These are phyloP conservation scores for Xylariaceae sp. DNA, from an alignment of 2,329 filamentous ascomycete genomes.

Conservation along the genomic window DNA sequence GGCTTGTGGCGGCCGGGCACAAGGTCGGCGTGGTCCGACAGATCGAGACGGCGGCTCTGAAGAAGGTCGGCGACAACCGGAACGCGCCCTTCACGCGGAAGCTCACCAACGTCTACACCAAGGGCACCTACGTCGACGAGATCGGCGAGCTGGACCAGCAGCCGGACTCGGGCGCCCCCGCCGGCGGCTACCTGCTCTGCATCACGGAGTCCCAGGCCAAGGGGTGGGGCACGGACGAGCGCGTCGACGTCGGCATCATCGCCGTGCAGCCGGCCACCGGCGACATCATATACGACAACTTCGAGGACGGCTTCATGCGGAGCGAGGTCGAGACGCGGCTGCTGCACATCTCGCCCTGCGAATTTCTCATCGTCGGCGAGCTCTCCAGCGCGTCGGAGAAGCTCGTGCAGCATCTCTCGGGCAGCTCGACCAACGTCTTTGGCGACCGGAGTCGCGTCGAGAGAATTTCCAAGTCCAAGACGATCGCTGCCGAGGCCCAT, in stretches of 20 bases:
- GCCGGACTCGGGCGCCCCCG: constrained; percentile 41
- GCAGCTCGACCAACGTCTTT: constrained; percentile 84
- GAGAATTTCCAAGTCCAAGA: constrained; percentile 65
- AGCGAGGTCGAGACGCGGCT: constrained; percentile 93
- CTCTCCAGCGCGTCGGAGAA: constrained; percentile 89
- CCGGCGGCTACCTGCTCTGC: constrained; percentile 85
- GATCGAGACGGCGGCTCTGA: constrained; percentile 88
- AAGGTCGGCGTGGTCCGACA: constrained; percentile 95
- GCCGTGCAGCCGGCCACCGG: constrained; percentile 94
- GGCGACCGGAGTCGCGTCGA: constrained; percentile 86
- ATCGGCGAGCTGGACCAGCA: constrained; percentile 65
- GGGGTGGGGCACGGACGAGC: constrained; percentile 78
- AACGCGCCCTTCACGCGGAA: constrained; percentile 89
- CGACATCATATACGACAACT: constrained; percentile 91
- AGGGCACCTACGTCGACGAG: constrained; percentile 95
- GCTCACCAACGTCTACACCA: constrained; percentile 94
- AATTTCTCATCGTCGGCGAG: constrained; percentile 87
- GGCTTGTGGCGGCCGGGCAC: constrained; percentile 83
- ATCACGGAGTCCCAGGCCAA: constrained; percentile 80
- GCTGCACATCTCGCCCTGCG: constrained; percentile 89
- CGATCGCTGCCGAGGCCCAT: constrained; percentile 74
- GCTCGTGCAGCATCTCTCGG: constrained; percentile 80
- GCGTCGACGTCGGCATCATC: constrained; percentile 82
- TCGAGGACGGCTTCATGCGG: constrained; percentile 96
- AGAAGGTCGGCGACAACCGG: constrained; percentile 89